Evolutionary conservation across 2,329 filamentous ascomycete species (phyloP).

Genomic region (Aspergillus costaricaensis): DNA sequence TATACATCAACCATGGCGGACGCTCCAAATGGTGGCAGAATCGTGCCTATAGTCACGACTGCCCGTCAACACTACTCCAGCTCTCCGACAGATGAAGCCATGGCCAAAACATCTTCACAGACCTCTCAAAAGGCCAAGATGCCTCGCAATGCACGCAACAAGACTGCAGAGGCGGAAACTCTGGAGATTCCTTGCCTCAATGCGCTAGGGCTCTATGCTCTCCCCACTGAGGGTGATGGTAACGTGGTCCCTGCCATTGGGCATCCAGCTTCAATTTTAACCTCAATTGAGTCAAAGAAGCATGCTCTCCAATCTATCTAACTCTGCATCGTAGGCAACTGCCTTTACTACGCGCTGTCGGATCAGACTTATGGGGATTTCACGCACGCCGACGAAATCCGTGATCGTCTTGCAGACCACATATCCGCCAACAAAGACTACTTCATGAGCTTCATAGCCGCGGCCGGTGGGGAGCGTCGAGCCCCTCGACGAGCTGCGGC

Average conservation of each 20-base stretch:
- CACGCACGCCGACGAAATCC: slow-evolving; percentile 59
- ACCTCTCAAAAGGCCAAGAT: slow-evolving; percentile 14
- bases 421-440: slow-evolving; percentile 62
- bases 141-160: slow-evolving; percentile 17
- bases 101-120: slow-evolving; percentile 17
- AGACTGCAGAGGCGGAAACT: slow-evolving; percentile 26
- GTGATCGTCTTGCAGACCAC: slow-evolving; percentile 60
- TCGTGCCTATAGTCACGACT: slow-evolving; percentile 45
- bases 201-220: slow-evolving; percentile 59
- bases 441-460: slow-evolving; percentile 64
- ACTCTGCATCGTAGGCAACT: slow-evolving; percentile 58
- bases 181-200: slow-evolving; percentile 51
- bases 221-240: slow-evolving; percentile 64
- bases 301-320: slow-evolving; percentile 17
- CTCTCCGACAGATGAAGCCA: slow-evolving; percentile 18
- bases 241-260: slow-evolving; percentile 35
- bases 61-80: slow-evolving; percentile 28
- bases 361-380: slow-evolving; percentile 67
- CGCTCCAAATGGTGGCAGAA: slow-evolving; percentile 41
- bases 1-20: slow-evolving; percentile 41
- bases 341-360: slow-evolving; percentile 68
- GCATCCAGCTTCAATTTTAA: slow-evolving; percentile 9
- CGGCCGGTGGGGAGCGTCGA: slow-evolving; percentile 58
- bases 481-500: slow-evolving; percentile 56
- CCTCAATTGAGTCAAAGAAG: neutral